These are phyloP conservation scores for Talaromyces sp. DNA, from an alignment of 2,329 filamentous ascomycete species.

Conservation along the genomic window DNA sequence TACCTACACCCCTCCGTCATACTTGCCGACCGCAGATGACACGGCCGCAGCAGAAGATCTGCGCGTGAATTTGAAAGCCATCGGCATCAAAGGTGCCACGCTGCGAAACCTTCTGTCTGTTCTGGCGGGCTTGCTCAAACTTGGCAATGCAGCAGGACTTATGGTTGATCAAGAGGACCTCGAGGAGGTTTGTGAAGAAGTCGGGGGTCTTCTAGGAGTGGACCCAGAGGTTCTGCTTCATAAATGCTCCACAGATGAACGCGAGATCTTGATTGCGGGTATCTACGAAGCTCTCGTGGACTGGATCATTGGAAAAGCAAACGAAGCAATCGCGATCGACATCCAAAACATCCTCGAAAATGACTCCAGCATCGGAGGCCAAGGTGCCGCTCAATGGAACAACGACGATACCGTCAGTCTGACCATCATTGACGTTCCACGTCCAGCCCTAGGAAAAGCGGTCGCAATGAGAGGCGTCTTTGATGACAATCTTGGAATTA, in stretches of 20 bases:
- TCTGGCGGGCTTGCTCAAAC: constrained; percentile 82
- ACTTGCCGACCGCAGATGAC: constrained; percentile 90
- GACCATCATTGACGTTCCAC: constrained; percentile 83
- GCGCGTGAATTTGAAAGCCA: constrained; percentile 78
- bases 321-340: constrained; percentile 77
- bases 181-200: constrained; percentile 87
- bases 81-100: constrained; percentile 86
- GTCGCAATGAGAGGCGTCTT: constrained; percentile 88
- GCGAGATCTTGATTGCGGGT: constrained; percentile 78
- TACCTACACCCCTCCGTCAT: constrained; percentile 83
- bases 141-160: constrained; percentile 88
- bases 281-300: constrained; percentile 94
- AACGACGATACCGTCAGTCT: constrained; percentile 83
- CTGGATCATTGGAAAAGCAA: constrained; percentile 89
- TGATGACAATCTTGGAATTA: constrained; percentile 90
- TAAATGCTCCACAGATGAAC: constrained; percentile 81
- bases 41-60: constrained; percentile 92
- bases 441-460: constrained; percentile 79
- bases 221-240: constrained; percentile 79
- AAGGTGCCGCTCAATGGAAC: constrained; percentile 65
- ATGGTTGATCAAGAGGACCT: constrained; percentile 80
- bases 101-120: constrained; percentile 83
- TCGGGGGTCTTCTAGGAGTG: constrained; percentile 79
- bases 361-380: constrained; percentile 67
- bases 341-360: constrained; percentile 67